Evolutionary conservation across 192 early-diverging fungal species (phyloP).

Genomic region (Dimargaris verticillata): DNA sequence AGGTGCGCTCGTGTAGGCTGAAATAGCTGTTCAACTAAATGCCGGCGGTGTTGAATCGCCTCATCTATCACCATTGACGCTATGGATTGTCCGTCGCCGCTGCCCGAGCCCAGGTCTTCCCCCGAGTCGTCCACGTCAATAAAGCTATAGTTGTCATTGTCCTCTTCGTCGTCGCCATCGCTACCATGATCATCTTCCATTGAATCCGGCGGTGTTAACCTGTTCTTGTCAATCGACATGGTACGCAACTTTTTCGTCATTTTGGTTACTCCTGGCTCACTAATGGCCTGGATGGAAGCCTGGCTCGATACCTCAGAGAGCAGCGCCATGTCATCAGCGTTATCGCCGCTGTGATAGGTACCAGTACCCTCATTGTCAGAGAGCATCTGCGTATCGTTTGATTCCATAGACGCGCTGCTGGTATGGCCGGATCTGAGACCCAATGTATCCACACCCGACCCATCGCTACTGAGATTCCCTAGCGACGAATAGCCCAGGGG

Average conservation of each 20-base stretch:
- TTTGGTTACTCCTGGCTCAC: background rate
- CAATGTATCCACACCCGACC: too few relatives aligned
- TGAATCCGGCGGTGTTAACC: too few relatives aligned
- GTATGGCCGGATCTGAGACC: too few relatives aligned
- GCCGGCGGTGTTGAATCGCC: background rate
- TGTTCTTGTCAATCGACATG: background rate
- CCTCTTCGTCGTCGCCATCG: too few relatives aligned
- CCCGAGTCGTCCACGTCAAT: background rate
- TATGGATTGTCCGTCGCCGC: background rate
- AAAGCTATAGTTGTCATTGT: too few relatives aligned
- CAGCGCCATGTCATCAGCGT: background rate
- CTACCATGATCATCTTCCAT: too few relatives aligned
- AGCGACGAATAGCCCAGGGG: too few relatives aligned
- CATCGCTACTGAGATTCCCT: too few relatives aligned
- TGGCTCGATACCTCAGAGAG: background rate
- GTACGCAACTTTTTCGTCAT: slow-evolving; percentile 2
- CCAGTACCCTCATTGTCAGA: background rate
- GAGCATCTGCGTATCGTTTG: background rate
- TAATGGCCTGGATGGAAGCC: background rate
- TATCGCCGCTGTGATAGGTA: background rate
- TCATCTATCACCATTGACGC: background rate
- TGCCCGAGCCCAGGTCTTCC: background rate
- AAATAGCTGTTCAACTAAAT: background rate
- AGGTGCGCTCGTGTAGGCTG: background rate
- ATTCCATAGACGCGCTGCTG: background rate